Conservation (phyloP, 805 yeast species). For the Teunomyces barrocoloradensis region DNA sequence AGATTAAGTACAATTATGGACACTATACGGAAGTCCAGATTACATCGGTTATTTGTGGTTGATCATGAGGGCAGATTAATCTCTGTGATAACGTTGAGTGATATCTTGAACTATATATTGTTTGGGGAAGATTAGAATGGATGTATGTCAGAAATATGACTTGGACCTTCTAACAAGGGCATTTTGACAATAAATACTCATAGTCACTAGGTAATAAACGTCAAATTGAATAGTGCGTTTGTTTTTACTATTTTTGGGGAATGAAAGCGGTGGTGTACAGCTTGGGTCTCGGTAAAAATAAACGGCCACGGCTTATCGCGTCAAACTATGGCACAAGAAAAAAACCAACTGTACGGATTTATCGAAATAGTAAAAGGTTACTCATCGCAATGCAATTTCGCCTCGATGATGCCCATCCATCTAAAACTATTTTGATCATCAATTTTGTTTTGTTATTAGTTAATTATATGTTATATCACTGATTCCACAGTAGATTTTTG, state of each 20-base stretch:
- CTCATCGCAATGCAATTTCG: neutral
- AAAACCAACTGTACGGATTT: neutral
- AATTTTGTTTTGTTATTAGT: too few relatives aligned
- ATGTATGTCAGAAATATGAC: neutral
- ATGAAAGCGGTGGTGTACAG: too few relatives aligned
- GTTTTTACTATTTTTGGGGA: too few relatives aligned
- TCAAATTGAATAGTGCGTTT: too few relatives aligned
- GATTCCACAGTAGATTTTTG: neutral
- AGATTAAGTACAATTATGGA: slow-evolving; percentile 86
- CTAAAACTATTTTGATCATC: too few relatives aligned
- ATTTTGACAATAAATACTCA: too few relatives aligned
- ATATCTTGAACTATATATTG: slow-evolving; percentile 79
- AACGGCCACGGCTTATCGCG: too few relatives aligned
- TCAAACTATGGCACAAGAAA: too few relatives aligned
- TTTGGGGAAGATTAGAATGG: slow-evolving; percentile 48
- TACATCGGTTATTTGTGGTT: slow-evolving; percentile 89
- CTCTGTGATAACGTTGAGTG: slow-evolving; percentile 89
- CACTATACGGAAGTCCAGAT: slow-evolving; percentile 84
- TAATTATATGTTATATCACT: too few relatives aligned
- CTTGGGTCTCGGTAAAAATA: too few relatives aligned
- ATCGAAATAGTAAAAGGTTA: neutral
- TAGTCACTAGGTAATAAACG: too few relatives aligned
- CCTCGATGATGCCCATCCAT: neutral
- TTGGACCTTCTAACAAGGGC: too few relatives aligned
- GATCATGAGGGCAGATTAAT: slow-evolving; percentile 74